Evolutionary conservation across 768 basidiomycete genomes (phyloP).

Genomic region (Kwoniella sp.): DNA sequence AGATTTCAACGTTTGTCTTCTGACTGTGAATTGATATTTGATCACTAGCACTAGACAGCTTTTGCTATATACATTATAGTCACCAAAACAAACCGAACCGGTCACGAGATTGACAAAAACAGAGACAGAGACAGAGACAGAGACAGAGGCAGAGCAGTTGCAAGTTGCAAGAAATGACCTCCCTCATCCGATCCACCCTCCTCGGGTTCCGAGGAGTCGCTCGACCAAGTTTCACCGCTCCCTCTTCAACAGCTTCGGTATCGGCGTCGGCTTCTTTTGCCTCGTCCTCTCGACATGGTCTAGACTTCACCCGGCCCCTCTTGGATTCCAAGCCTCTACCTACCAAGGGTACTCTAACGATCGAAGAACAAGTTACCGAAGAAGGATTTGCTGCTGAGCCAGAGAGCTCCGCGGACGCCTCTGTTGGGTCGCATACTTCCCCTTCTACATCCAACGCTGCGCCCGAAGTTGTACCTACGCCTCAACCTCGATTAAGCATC

Average conservation of each 20-base stretch:
- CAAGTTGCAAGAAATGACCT: too few species aligned
- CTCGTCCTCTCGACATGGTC: slow-evolving; percentile 31
- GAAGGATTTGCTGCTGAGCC: background rate
- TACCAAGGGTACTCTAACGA: slow-evolving; percentile 4
- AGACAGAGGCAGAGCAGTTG: background rate
- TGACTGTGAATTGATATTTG: too few species aligned
- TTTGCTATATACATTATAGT: too few species aligned
- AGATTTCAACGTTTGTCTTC: background rate
- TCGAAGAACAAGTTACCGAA: background rate
- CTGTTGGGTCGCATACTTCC: background rate
- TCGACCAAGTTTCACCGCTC: background rate
- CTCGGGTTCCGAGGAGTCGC: background rate
- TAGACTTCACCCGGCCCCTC: slow-evolving; percentile 26
- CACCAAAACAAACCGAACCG: background rate
- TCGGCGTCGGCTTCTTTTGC: slow-evolving; percentile 17
- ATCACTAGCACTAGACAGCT: too few species aligned
- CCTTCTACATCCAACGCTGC: slow-evolving; percentile 12
- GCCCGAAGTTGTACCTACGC: slow-evolving; percentile 12
- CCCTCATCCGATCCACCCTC: slow-evolving; percentile 6
- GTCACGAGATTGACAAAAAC: too few species aligned
- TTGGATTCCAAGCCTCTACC: background rate
- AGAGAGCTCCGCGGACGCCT: background rate
- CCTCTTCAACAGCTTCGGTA: background rate
- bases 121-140: too few species aligned
- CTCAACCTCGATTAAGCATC: slow-evolving; percentile 20